A percentile compares a stretch with the other conserved stretches of the same genome.
Conservation (phyloP, 1,139 yeast species). For the Casaregolazyma suthepensis region DNA sequence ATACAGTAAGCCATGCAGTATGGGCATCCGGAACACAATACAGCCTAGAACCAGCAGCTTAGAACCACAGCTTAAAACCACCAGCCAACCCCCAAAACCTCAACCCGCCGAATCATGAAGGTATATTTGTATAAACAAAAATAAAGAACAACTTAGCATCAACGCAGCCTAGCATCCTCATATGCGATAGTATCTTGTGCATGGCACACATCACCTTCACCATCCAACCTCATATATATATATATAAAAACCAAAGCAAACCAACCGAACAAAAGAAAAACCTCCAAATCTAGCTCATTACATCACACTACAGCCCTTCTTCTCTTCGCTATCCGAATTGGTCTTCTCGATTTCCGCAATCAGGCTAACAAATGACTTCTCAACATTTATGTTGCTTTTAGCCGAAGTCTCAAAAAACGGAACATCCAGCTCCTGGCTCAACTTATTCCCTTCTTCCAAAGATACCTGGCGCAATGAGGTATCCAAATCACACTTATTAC, state of each 20-base stretch:
- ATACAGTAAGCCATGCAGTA: too few relatives aligned
- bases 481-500: slow-evolving; percentile 72
- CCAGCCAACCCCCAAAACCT: too few relatives aligned
- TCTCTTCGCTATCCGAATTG: slow-evolving; percentile 42
- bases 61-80: too few relatives aligned
- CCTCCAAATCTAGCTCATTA: slow-evolving; percentile 9
- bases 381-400: slow-evolving; percentile 63
- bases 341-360: slow-evolving; percentile 64
- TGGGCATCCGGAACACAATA: too few relatives aligned
- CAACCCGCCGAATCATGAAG: not conserved
- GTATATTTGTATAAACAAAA: not conserved
- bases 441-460: slow-evolving; percentile 53
- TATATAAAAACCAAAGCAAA: too few relatives aligned
- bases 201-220: not conserved
- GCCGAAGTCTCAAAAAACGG: slow-evolving; percentile 81
- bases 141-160: not conserved
- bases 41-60: too few relatives aligned
- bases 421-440: slow-evolving; percentile 57
- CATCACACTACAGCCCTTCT: slow-evolving; percentile 31
- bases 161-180: not conserved
- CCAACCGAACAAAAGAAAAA: not conserved
- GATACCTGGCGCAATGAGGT: slow-evolving; percentile 56
- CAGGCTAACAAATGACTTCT: slow-evolving; percentile 57
- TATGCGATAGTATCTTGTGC: not conserved
- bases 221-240: not conserved